Conservation (phyloP, 192 early-diverging fungal genomes). For the Coemansia sp. region DNA sequence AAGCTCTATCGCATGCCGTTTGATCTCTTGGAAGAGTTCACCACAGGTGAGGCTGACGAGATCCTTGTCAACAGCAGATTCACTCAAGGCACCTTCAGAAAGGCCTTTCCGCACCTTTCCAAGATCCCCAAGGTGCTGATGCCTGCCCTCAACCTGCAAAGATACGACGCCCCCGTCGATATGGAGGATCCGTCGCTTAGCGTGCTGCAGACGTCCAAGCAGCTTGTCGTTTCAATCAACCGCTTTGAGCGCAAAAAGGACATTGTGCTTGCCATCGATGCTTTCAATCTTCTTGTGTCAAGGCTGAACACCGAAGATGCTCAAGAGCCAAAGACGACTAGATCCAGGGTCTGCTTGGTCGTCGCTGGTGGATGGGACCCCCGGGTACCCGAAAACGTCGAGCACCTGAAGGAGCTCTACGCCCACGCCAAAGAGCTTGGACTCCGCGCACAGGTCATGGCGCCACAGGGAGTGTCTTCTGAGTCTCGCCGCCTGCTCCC, state of each 20-base stretch:
- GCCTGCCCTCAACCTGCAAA: slow-evolving; percentile 76
- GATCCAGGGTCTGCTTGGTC: slow-evolving; percentile 55
- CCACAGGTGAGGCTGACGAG: slow-evolving; percentile 83
- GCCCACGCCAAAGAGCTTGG: slow-evolving; percentile 52
- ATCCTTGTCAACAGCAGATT: slow-evolving; percentile 94
- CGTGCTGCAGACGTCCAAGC: slow-evolving; percentile 25
- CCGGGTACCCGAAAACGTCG: slow-evolving; percentile 83
- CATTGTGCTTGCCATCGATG: slow-evolving; percentile 74
- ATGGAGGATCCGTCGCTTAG: slow-evolving; percentile 55
- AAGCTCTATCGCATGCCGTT: slow-evolving; percentile 77
- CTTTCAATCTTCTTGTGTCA: slow-evolving; percentile 57
- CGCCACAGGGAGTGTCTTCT: slow-evolving; percentile 13
- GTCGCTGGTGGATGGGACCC: slow-evolving; percentile 90
- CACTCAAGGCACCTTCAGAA: slow-evolving; percentile 70
- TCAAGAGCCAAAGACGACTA: slow-evolving; percentile 17
- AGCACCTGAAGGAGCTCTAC: slow-evolving; percentile 73
- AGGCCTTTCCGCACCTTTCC: slow-evolving; percentile 68
- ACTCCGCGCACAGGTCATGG: slow-evolving; percentile 35
- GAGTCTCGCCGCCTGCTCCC: slow-evolving; percentile 24
- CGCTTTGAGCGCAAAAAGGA: slow-evolving; percentile 97
- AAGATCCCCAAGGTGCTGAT: slow-evolving; percentile 71
- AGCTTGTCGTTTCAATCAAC: slow-evolving; percentile 76
- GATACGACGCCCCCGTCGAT: slow-evolving; percentile 68
- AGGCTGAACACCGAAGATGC: background rate
- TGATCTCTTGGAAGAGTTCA: slow-evolving; percentile 81